Evolutionary conservation across 2,329 filamentous ascomycete species (phyloP), one percentile per base, ranked within the genome.

Genomic region (Gaeumannomyces tritici): DNA sequence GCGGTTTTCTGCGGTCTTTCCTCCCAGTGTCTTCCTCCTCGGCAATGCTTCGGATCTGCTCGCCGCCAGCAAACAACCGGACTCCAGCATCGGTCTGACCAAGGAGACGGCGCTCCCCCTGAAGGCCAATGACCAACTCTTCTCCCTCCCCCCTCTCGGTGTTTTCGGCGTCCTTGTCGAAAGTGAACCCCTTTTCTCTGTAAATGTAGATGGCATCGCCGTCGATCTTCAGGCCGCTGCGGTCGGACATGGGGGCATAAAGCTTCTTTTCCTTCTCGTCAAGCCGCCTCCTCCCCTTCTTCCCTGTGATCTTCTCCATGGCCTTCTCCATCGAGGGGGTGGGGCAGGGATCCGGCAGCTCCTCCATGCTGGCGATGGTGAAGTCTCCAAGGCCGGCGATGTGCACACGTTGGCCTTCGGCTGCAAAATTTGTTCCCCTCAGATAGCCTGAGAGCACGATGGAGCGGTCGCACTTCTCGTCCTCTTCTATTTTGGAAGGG

Each of bases 171-270:
- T 85, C 83, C 66, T 81, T 82, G 72, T 88, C 81, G 67, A 99
- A 97, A 4, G 85, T 96, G 68, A 89, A 89, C 0, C 85, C 86
- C 68, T 87, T 88, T 61, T 88, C 84, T 63, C 83, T 78, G 12
- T 85, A 88, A 64, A 88, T 97, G 78, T 96, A 99, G 51, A 99
- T 93, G 9, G 93, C 93, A 75, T 99, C 95, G 65, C 96, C 96
- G 68, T 99, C 95, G 61, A 99, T 93, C 72, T 98, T 87, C 15
- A 99, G 85, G 69, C 95, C 95, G 67, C 93, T 96, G 42, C 96
- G 92, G 75, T 99, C 95, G 29, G 93, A 96, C 93, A 99, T 98
- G 42, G 95, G 96, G 3, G 95, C 96, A 74, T 97, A 96, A 6
- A 99, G 79, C 69, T 96, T 86, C 77, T 97, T 97, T 72, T 99